These are phyloP conservation scores for Podospora sp. DNA, from an alignment of 495 filamentous ascomycete genomes.

Conservation along the genomic window DNA sequence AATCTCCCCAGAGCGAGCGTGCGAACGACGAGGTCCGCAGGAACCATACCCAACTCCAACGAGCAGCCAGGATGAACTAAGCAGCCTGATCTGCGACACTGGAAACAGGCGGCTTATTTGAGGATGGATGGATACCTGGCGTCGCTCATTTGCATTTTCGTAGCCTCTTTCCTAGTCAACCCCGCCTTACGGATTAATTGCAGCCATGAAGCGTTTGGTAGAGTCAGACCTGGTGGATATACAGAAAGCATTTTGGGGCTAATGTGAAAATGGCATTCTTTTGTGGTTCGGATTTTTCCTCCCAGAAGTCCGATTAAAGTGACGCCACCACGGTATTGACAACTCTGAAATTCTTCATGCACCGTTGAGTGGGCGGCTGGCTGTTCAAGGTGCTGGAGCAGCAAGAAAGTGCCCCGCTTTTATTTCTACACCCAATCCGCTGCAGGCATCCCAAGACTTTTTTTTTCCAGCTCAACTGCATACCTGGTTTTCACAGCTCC, in stretches of 20 bases:
- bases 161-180: background rate
- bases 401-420: background rate
- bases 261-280: too few species aligned
- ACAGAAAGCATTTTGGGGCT: too few species aligned
- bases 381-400: too few species aligned
- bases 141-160: background rate
- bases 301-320: too few species aligned
- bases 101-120: background rate
- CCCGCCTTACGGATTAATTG: too few species aligned
- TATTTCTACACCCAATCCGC: background rate
- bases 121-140: background rate
- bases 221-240: too few species aligned
- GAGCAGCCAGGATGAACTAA: conserved; percentile 12
- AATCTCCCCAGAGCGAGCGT: conserved; percentile 8
- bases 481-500: background rate
- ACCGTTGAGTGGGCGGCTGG: too few species aligned
- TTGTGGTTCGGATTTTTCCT: too few species aligned
- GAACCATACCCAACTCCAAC: background rate
- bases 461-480: background rate
- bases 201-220: background rate
- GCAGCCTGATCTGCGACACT: background rate
- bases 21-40: conserved; percentile 14
- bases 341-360: too few species aligned
- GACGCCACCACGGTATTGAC: too few species aligned
- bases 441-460: too few species aligned